Evolutionary conservation across 306 rosid species (phyloP), one percentile per base, ranked within the genome.

Genomic region (Boehmeria nivea): DNA sequence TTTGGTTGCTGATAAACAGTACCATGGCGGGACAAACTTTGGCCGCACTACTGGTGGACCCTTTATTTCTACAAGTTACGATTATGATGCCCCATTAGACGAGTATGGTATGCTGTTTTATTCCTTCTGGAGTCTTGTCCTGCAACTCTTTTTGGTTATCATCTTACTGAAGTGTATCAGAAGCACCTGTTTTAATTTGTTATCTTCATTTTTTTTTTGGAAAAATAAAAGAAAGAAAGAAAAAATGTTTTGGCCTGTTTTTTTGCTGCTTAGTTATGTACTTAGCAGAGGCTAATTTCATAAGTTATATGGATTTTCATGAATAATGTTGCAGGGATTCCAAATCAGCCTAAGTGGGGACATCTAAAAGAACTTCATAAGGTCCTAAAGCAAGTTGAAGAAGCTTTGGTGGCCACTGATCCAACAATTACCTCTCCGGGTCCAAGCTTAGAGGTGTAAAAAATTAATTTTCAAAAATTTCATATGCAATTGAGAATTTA

Each of bases 11-110:
- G 25, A 60, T 57, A 23, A 66, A 68, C 77, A 91, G 99, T 91
- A 91, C 67, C 99, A 91, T 52, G 99, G 99, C 24, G 99, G 99
- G 36, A 91, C 96, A 40, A 91, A 85, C 76, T 91, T 87, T 75
- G 99, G 78, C 25, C 74, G 89, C 50, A 70, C 69, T 54, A 9
- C 77, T 28, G 96, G 96, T 26, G 99, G 99, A 60, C 95, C 99
- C 49, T 87, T 87, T 61, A 68, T 91, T 68, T 21, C 99, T 26
- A 87, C 93, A 22, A 87, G 87, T 64, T 91, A 91, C 73, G 99
- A 91, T 67, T 91, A 87, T 61, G 99, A 91, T 71, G 93, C 99
- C 24, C 96, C 96, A 16, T 63, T 91, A 21, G 99, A 91, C 64
- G 96, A 91, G 69, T 91, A 84, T 56, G 99, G 99, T 91, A 82